A percentile compares a stretch with the other conserved stretches of the same genome.
These are phyloP conservation scores for Macrolepiota albuminosa DNA, from an alignment of 768 basidiomycete genomes.

Conservation along the genomic window DNA sequence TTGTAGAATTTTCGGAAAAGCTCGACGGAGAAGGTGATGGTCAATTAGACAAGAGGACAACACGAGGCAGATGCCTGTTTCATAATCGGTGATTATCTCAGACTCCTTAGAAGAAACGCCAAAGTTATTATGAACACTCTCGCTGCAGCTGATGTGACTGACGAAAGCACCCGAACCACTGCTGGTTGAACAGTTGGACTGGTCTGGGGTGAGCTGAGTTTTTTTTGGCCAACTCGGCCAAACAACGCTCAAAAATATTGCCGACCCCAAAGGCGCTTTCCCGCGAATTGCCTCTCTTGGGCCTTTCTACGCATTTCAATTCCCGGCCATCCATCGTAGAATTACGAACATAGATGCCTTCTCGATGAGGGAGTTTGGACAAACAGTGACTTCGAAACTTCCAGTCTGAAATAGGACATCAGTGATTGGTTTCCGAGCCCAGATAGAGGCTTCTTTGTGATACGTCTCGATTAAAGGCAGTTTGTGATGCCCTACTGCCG, in stretches of 20 bases:
- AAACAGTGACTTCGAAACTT: not conserved
- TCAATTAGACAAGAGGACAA: not conserved
- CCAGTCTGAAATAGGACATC: not conserved
- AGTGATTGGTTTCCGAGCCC: no score
- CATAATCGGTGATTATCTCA: not conserved
- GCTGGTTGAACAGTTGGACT: not conserved
- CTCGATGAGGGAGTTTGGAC: not conserved
- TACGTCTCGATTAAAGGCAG: no score
- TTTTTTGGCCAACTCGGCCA: not conserved
- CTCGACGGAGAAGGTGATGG: not conserved
- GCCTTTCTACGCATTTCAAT: no score
- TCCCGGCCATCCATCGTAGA: not conserved
- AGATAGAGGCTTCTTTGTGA: no score
- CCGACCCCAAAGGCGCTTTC: not conserved
- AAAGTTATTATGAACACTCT: not conserved
- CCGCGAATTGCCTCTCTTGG: not conserved
- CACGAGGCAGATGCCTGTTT: conserved; percentile 9
- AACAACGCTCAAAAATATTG: not conserved
- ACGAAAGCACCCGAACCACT: not conserved
- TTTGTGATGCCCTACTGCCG: no score
- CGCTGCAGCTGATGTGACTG: no score
- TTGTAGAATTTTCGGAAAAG: not conserved
- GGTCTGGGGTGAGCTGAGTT: not conserved
- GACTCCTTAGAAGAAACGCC: not conserved
- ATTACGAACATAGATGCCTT: not conserved